Evolutionary conservation across 2,329 filamentous ascomycete species (phyloP), one percentile per base, ranked within the genome.

Genomic region (Epichloe scottii): DNA sequence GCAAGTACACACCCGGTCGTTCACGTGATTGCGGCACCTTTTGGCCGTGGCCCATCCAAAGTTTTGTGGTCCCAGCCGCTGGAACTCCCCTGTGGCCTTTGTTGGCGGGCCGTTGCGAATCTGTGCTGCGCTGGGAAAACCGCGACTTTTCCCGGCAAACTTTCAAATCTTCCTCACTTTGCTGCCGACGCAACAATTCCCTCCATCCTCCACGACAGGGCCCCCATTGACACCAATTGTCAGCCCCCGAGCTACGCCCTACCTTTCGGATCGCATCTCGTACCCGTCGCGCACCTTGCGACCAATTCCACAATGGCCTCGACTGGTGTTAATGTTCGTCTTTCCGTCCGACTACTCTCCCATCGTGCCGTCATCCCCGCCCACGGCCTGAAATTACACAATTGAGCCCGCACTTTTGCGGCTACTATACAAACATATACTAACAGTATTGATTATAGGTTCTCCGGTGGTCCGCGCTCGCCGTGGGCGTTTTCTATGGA

Each of bases 401-500:
- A 52, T 52, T 49, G 37, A 37, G 30, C 19, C 41, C 17, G 8
- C 23, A 21, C 14, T 21, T n/a, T 19, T 40, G 8, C 30, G 10
- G 33, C 15, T 11, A 4, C 26, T 15, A 30, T 4, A 6, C 7
- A 15, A 10, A 15, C 3, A 12, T 23, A 50, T 40, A 55, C 60
- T 66, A 63, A 66, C 63, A 62, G 56, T 59, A 51, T 50, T 34
- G 46, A 56, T 53, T 62, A 49, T 71, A 98, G 93, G 91, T 98
- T 71, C 81, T 97, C 71, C 90, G 93, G 74, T 98, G 91, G 80
- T 91, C 89, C 66, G 90, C 90, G 68, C 87, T 98, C 60, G 87
- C 84, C 66, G 77, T 89, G 65, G 93, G 93, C 68, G 75, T 97
- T 68, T 84, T 95, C 74, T 98, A 98, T 77, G 93, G 93, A 70